Evolutionary conservation across 805 yeast genomes (phyloP).

Genomic region (Clavispora carvajalis): DNA sequence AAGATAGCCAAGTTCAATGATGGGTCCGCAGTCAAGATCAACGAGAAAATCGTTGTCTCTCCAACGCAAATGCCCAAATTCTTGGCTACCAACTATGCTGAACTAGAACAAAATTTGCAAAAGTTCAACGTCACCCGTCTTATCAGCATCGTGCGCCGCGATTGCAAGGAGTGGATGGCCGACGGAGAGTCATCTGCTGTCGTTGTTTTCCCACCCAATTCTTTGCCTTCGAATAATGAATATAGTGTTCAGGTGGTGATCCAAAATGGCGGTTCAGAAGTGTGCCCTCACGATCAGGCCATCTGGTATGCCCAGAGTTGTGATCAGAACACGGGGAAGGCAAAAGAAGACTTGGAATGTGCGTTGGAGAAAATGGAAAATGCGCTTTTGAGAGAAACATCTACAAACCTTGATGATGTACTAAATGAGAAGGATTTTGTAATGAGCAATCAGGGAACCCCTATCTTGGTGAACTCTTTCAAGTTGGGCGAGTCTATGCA

Average conservation of each 20-base stretch:
- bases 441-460: slow-evolving; percentile 45
- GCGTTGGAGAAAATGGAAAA: slow-evolving; percentile 79
- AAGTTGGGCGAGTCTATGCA: slow-evolving; percentile 81
- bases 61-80: slow-evolving; percentile 57
- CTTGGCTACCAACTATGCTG: slow-evolving; percentile 36
- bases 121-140: slow-evolving; percentile 62
- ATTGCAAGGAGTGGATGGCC: slow-evolving; percentile 88
- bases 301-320: slow-evolving; percentile 86
- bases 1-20: slow-evolving; percentile 71
- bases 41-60: slow-evolving; percentile 73
- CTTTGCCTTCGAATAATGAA: slow-evolving; percentile 60
- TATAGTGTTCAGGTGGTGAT: slow-evolving; percentile 82
- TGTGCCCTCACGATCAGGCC: slow-evolving; percentile 80
- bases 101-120: slow-evolving; percentile 39
- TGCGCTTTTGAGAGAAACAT: slow-evolving; percentile 72
- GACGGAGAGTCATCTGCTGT: slow-evolving; percentile 80
- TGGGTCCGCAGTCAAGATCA: slow-evolving; percentile 66
- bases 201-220: slow-evolving; percentile 87
- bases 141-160: slow-evolving; percentile 76
- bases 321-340: slow-evolving; percentile 60
- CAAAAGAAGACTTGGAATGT: slow-evolving; percentile 70
- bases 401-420: slow-evolving; percentile 46
- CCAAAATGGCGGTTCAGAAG: slow-evolving; percentile 82
- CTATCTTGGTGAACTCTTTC: slow-evolving; percentile 67
- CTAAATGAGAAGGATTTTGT: slow-evolving; percentile 29